A percentile compares a stretch with the other conserved stretches of the same genome.
Conservation (phyloP, 805 yeast species). For the Wickerhamiella australiensis region DNA sequence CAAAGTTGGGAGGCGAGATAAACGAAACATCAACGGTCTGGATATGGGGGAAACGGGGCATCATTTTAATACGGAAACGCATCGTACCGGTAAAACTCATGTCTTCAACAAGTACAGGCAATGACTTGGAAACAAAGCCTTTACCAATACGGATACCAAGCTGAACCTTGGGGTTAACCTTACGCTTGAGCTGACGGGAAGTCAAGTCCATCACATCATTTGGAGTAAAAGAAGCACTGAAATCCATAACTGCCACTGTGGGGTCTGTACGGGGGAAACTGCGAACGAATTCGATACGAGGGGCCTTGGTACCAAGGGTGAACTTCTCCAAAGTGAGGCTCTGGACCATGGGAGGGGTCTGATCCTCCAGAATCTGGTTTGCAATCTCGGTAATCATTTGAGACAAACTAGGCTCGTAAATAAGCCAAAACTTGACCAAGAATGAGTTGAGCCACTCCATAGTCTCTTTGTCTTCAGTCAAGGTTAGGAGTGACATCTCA, state of each 20-base stretch:
- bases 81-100: conserved; percentile 63
- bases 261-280: conserved; percentile 81
- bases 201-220: conserved; percentile 75
- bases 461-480: conserved; percentile 83
- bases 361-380: conserved; percentile 67
- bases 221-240: conserved; percentile 91
- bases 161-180: conserved; percentile 68
- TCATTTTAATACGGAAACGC: conserved; percentile 79
- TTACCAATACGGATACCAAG: conserved; percentile 67
- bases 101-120: conserved; percentile 72
- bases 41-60: conserved; percentile 82
- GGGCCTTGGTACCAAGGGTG: conserved; percentile 92
- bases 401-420: conserved; percentile 76
- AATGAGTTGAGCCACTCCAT: conserved; percentile 93
- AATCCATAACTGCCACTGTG: conserved; percentile 95
- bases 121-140: conserved; percentile 48
- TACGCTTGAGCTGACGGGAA: conserved; percentile 70
- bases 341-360: conserved; percentile 77
- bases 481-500: conserved; percentile 64
- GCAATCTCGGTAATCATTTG: conserved; percentile 76
- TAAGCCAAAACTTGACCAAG: conserved; percentile 84
- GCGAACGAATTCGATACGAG: conserved; percentile 80
- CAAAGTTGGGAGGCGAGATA: conserved; percentile 78
- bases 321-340: conserved; percentile 76
- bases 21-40: conserved; percentile 81